Evolutionary conservation across 176 grass and related monocot species (phyloP), one percentile per base, ranked within the genome.

Genomic region (Rhynchospora pubera): DNA sequence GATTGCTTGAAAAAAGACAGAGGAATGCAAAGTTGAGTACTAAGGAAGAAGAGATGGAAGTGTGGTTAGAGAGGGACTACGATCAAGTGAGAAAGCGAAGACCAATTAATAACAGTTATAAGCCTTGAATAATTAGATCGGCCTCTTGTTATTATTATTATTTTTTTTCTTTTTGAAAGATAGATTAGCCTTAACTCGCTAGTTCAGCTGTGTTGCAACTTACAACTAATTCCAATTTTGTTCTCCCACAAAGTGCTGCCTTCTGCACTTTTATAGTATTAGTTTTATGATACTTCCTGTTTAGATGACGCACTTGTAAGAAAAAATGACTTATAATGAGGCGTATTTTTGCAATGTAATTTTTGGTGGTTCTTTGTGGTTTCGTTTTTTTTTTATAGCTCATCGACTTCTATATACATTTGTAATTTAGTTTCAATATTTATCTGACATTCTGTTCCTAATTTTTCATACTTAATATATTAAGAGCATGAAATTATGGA

Each of bases 11-110:
- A 10, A 55, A 80, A 63, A 85, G 26, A 65, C 62, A 77, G 28
- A 53, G 12, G 15, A 28, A 91, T 43, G 78, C 64, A 14, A 65
- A 79, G 48, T 62, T 88, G 26, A 91, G 89, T 84, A 46, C 71
- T 0, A 85, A 91, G 28, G 89, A 91, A 79, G 88, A 85, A 83
- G 86, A 85, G 81, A 84, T 61, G 77, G 73, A 89, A 80, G 45
- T 83, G 44, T 91, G 89, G 91, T 84, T 93, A 79, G 39, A 81
- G 42, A 86, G 8, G 78, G 89, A 93, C 53, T 93, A 93, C 65
- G 11, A 23, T 5, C 6, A 1, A 5, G 72, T 69, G 48, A 78
- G 11, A 69, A 89, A 71, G 63, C 84, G 89, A 82, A 77, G 58
- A 32, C 91, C 91, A 3, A 71, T 77, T 57, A 91, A 89, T 85